phyloP scores from a whole-genome alignment of 805 yeast species.

The Lipomyces sp. region DNA sequence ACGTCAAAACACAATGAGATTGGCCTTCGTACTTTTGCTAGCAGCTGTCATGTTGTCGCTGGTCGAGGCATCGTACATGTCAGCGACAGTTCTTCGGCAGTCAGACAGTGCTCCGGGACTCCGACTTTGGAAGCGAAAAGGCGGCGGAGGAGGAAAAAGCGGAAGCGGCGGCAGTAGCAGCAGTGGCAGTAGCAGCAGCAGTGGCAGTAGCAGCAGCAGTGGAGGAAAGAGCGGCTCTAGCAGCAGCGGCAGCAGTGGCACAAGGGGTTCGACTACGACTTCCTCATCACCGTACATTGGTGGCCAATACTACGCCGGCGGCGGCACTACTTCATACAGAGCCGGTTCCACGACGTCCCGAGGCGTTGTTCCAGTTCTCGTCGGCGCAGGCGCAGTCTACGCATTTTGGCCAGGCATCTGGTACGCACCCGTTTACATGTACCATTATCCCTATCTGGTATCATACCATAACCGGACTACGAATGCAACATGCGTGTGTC shows the following conservation, averaged over 20 bases:
- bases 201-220: background rate
- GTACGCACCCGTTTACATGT: slow-evolving; percentile 11
- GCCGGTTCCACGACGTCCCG: slow-evolving; percentile 8
- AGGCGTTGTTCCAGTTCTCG: slow-evolving; percentile 9
- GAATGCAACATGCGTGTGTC: slow-evolving; percentile 17
- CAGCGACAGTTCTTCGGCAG: no score
- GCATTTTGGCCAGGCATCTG: slow-evolving; percentile 11
- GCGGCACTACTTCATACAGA: slow-evolving; percentile 11
- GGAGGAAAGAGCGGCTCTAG: no score
- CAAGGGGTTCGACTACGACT: background rate
- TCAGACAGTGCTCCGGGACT: no score
- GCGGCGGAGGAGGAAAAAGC: slow-evolving; percentile 10
- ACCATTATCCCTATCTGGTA: slow-evolving; percentile 10
- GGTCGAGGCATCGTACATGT: no score
- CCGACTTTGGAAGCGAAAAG: slow-evolving; percentile 6
- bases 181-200: slow-evolving; percentile 4
- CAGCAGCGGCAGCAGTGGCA: slow-evolving; percentile 6
- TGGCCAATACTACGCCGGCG: slow-evolving; percentile 19
- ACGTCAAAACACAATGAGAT: no score
- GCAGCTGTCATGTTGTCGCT: no score
- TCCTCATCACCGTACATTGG: slow-evolving; percentile 8
- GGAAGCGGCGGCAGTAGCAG: slow-evolving; percentile 5
- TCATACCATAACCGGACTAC: slow-evolving; percentile 4
- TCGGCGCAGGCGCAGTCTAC: slow-evolving; percentile 4
- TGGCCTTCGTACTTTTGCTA: no score